A percentile compares a stretch with the other conserved stretches of the same genome.
phyloP scores from a whole-genome alignment of 306 rosid genomes.

The Leucaena leucocephala region DNA sequence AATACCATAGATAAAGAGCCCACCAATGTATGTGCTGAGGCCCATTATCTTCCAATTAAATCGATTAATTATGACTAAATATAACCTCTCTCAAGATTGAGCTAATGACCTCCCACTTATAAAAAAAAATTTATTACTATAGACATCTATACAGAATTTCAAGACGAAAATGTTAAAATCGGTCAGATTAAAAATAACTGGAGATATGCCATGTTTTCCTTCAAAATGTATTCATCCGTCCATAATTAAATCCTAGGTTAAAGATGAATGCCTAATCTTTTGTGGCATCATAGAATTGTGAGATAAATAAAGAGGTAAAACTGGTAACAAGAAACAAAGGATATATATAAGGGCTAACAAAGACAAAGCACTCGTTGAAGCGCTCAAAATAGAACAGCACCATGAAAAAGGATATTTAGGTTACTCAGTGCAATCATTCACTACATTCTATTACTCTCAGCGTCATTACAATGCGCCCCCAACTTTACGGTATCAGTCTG shows the following conservation, averaged over 20 bases:
- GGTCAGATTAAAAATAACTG: background rate
- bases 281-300: background rate
- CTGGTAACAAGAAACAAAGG: background rate
- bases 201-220: background rate
- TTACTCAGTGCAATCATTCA: slow-evolving; percentile 29
- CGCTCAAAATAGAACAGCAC: slow-evolving; percentile 36
- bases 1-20: no score
- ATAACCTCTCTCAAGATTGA: no score
- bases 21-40: no score
- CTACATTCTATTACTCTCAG: slow-evolving; percentile 43
- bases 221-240: background rate
- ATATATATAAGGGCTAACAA: slow-evolving; percentile 18
- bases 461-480: slow-evolving; percentile 24
- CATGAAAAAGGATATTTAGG: slow-evolving; percentile 29
- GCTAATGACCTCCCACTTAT: no score
- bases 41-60: no score
- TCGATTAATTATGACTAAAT: no score
- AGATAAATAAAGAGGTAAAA: slow-evolving; percentile 2
- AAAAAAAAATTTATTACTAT: no score
- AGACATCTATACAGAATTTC: background rate
- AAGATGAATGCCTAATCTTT: background rate
- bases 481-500: slow-evolving; percentile 39
- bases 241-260: background rate
- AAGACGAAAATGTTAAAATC: background rate
- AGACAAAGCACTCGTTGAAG: slow-evolving; percentile 39